These are phyloP conservation scores for Escallonia herrerae DNA, from an alignment of 129 eudicot genomes.

Conservation along the genomic window DNA sequence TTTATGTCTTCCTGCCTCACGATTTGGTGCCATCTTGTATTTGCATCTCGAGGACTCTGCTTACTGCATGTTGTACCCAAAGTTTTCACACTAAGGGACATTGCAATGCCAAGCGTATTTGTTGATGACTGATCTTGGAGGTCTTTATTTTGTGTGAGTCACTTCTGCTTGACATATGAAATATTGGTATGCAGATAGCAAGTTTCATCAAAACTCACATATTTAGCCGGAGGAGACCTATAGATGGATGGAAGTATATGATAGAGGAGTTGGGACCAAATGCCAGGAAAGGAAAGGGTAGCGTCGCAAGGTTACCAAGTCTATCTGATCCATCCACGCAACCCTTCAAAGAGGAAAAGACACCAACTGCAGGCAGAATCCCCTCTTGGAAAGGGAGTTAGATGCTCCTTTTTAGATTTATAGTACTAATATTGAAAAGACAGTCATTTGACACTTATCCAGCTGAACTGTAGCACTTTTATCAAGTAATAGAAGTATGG, in stretches of 20 bases:
- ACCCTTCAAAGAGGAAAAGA: conserved; percentile 69
- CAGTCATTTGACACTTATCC: too few relatives aligned
- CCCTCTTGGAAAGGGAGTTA: conserved; percentile 41
- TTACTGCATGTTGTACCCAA: too few relatives aligned
- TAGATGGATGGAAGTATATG: conserved; percentile 99
- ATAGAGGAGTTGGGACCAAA: conserved; percentile 92
- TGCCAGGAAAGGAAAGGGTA: conserved; percentile 83
- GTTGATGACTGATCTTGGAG: too few relatives aligned
- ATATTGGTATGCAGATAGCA: conserved; percentile 56
- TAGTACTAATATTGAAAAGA: background rate
- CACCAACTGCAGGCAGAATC: conserved; percentile 17
- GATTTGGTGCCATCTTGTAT: too few relatives aligned
- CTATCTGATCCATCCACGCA: conserved; percentile 87
- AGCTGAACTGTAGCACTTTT: too few relatives aligned
- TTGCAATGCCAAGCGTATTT: too few relatives aligned
- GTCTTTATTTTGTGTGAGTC: too few relatives aligned
- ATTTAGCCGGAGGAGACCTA: conserved; percentile 93
- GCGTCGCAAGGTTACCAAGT: conserved; percentile 74
- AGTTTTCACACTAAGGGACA: too few relatives aligned
- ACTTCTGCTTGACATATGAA: too few relatives aligned
- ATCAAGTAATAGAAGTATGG: too few relatives aligned
- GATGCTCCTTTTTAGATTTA: background rate
- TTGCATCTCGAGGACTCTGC: too few relatives aligned
- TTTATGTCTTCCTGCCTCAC: too few relatives aligned
- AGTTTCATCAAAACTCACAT: conserved; percentile 94